These are phyloP conservation scores for Aureobasidium namibiae DNA, from an alignment of 2,329 filamentous ascomycete genomes.

Conservation along the genomic window DNA sequence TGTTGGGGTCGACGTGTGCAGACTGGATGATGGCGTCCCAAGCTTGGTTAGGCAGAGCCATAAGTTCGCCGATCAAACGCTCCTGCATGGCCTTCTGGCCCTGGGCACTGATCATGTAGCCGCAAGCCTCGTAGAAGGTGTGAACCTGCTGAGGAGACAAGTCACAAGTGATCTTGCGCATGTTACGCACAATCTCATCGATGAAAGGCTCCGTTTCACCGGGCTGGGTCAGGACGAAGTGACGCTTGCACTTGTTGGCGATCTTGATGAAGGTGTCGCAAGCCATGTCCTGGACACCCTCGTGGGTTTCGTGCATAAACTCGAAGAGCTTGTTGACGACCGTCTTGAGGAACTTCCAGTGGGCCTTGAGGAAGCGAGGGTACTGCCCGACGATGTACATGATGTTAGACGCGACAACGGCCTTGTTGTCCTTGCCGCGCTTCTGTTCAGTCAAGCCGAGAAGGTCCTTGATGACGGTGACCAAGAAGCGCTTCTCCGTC, in stretches of 20 bases:
- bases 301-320: slow-evolving; percentile 99
- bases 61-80: slow-evolving; percentile 79
- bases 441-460: slow-evolving; percentile 98
- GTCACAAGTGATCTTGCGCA: slow-evolving; percentile 92
- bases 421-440: slow-evolving; percentile 98
- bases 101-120: slow-evolving; percentile 98
- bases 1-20: slow-evolving; percentile 75
- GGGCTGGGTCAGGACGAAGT: slow-evolving; percentile 92
- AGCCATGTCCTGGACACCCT: slow-evolving; percentile 99
- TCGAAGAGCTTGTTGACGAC: slow-evolving; percentile 99
- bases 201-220: slow-evolving; percentile 95
- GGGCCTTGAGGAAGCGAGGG: slow-evolving; percentile 93
- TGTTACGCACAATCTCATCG: slow-evolving; percentile 92
- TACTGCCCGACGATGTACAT: slow-evolving; percentile 99
- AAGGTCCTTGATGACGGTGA: slow-evolving; percentile 97
- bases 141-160: slow-evolving; percentile 95
- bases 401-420: slow-evolving; percentile 96
- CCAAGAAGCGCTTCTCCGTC: slow-evolving; percentile 95
- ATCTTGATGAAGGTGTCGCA: slow-evolving; percentile 99
- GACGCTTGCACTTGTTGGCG: slow-evolving; percentile 91
- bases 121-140: slow-evolving; percentile 97
- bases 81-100: slow-evolving; percentile 93
- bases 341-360: slow-evolving; percentile 99
- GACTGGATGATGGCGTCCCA: slow-evolving; percentile 93
- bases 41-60: slow-evolving; percentile 85